Conservation (phyloP, 169 alveolate species). For the Eimeria maxima region DNA sequence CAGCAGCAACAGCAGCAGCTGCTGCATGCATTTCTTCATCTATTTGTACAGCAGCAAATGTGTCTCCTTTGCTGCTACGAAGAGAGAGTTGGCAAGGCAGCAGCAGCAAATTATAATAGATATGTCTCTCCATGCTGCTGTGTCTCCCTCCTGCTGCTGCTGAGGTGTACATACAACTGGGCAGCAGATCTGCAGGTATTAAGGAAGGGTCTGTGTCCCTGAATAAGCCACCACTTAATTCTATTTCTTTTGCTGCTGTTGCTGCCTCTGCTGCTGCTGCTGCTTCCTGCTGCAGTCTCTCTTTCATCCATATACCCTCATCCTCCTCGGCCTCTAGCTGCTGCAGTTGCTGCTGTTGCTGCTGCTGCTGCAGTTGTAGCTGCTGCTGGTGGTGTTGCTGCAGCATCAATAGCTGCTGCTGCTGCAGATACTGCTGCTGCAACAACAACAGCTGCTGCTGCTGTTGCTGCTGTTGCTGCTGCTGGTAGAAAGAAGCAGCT, state of each 20-base stretch:
- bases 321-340: too few species aligned
- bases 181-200: constrained; percentile 72
- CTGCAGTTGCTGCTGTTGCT: constrained; percentile 34
- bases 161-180: constrained; percentile 69
- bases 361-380: neutral
- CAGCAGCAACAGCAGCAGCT: constrained; percentile 8
- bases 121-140: constrained; percentile 62
- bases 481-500: neutral
- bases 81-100: neutral
- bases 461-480: constrained; percentile 34
- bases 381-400: neutral
- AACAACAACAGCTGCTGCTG: constrained; percentile 8
- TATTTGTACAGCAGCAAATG: neutral
- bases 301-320: neutral
- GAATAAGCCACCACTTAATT: constrained; percentile 23
- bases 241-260: constrained; percentile 28
- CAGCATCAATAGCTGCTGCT: neutral
- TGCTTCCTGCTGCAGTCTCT: neutral
- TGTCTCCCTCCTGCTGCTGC: neutral
- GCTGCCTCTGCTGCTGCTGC: neutral
- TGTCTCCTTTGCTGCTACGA: neutral
- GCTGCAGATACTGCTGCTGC: constrained; percentile 30
- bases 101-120: neutral
- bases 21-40: neutral
- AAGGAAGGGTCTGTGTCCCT: constrained; percentile 71